Evolutionary conservation across 2,329 filamentous ascomycete genomes (phyloP), one percentile per base, ranked within the genome.

Genomic region (Aspergillus tubingensis): DNA sequence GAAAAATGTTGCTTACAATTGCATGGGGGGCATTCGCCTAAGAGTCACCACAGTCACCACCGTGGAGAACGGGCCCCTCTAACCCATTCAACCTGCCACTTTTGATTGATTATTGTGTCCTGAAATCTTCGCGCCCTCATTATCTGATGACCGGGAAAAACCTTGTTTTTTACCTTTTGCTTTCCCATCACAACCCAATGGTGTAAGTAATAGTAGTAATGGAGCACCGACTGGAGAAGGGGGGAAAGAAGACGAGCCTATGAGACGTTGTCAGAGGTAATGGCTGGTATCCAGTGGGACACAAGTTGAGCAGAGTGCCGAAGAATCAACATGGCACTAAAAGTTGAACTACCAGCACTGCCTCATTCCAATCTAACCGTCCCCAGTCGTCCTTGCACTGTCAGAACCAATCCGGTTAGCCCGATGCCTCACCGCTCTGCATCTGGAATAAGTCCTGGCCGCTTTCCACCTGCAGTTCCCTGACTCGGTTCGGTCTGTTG

Each of bases 311-410:
- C n/a, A 53, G 17, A 52, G 41, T 59, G 48, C 50, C 23, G 49
- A 47, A 44, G 49, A 58, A 49, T 50, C n/a, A 51, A 32, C 32
- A 36, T 15, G 48, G 57, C 54, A 64, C 59, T 41, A 63, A 57
- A 51, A 17, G 23, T 19, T 17, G 44, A 17, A 39, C 54, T 54
- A 52, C 55, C 58, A 67, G 66, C 64, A 68, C 66, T 68, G 66
- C 66, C 66, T 67, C 66, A 63, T 59, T 67, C 60, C 57, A 62
- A 64, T 59, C 55, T 41, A 53, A 44, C 57, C 54, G 56, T 60
- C 54, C 49, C 59, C 60, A 58, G 60, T 59, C 41, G 52, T 49
- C 62, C 47, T 62, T 55, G 47, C 54, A 60, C 54, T 55, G 60
- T 54, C 60, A 58, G 47, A 39, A 50, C 63, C 60, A 64, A 62